Evolutionary conservation across 352 stramenopile species (phyloP).

Genomic region (Globisporangium orthogonon): DNA sequence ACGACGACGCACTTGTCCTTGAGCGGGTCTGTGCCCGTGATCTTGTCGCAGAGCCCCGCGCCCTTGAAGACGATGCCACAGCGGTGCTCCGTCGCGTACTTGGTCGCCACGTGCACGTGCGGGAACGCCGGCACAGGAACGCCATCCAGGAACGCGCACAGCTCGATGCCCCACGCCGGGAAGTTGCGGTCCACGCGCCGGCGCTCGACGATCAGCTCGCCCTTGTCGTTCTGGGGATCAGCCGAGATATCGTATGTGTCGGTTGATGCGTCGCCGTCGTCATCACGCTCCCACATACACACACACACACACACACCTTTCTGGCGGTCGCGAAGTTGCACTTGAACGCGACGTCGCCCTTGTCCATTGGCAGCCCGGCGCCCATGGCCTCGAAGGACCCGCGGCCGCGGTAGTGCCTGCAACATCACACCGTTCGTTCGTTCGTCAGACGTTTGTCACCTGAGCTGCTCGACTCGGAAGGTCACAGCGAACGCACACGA

Average conservation of each 20-base stretch:
- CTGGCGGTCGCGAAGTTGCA: constrained; percentile 85
- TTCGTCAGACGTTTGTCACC: background rate
- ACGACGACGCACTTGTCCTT: constrained; percentile 69
- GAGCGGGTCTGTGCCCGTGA: constrained; percentile 81
- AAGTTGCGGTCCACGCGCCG: constrained; percentile 85
- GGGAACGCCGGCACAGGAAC: constrained; percentile 56
- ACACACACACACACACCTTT: constrained; percentile 14
- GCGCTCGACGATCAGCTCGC: constrained; percentile 55
- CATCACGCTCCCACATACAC: background rate
- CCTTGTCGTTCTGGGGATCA: constrained; percentile 37
- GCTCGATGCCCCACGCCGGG: constrained; percentile 69
- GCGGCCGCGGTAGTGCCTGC: constrained; percentile 76
- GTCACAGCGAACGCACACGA: constrained; percentile 33
- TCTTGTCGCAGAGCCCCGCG: constrained; percentile 73
- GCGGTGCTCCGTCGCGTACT: constrained; percentile 86
- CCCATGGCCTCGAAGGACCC: constrained; percentile 88
- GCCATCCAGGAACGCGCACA: constrained; percentile 71
- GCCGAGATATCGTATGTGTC: background rate
- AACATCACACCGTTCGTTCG: background rate
- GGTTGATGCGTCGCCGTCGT: background rate
- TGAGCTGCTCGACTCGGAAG: too few relatives aligned
- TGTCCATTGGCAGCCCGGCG: constrained; percentile 72
- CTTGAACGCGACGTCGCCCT: constrained; percentile 86
- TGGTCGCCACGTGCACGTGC: constrained; percentile 60
- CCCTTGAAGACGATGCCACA: constrained; percentile 86